These are phyloP conservation scores for Leccinum imitatum DNA, from an alignment of 768 basidiomycete species.

Conservation along the genomic window DNA sequence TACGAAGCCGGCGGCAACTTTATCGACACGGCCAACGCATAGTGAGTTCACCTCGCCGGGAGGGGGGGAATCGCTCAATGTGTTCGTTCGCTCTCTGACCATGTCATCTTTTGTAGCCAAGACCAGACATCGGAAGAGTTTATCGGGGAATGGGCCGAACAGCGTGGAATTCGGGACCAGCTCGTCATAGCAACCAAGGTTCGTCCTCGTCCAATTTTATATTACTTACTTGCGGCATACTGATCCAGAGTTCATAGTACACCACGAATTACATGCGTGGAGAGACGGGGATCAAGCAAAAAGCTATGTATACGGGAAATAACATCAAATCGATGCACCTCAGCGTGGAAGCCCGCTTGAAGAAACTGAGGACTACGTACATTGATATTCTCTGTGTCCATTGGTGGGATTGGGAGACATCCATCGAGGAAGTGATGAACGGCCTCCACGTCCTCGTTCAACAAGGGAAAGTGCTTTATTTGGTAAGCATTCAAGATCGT, in stretches of 20 bases:
- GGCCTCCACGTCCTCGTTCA: neutral
- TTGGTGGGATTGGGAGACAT: constrained; percentile 47
- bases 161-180: constrained; percentile 44
- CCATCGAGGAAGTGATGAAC: constrained; percentile 45
- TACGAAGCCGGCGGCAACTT: no score
- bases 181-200: constrained; percentile 45
- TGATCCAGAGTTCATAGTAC: constrained; percentile 21
- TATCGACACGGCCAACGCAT: no score
- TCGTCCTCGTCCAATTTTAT: neutral
- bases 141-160: constrained; percentile 51
- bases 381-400: constrained; percentile 58
- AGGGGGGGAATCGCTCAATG: neutral
- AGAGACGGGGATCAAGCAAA: no score
- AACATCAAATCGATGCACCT: constrained; percentile 34
- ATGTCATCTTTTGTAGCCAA: constrained; percentile 34
- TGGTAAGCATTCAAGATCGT: neutral
- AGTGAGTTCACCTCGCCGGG: no score
- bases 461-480: neutral
- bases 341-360: constrained; percentile 34
- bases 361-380: constrained; percentile 57
- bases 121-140: constrained; percentile 55
- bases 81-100: neutral
- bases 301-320: constrained; percentile 11
- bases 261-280: constrained; percentile 7
- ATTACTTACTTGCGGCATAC: neutral